Percentiles rank a stretch among this genome's conserved stretches.
These are phyloP conservation scores for Chamaecyparis obtusa DNA, from an alignment of 75 land plant species.

Conservation along the genomic window DNA sequence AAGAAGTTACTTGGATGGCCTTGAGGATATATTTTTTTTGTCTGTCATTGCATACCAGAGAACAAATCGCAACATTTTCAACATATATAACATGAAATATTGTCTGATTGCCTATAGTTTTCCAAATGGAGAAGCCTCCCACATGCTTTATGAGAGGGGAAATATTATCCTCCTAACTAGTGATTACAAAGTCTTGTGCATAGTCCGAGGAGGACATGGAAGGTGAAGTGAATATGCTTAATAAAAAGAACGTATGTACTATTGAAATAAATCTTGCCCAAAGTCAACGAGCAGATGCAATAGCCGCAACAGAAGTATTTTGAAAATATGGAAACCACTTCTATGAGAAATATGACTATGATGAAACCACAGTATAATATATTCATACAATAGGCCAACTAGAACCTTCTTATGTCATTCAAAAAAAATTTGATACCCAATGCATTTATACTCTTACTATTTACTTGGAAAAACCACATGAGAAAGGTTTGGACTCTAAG, in stretches of 20 bases:
- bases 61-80: slow-evolving; percentile 60
- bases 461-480: slow-evolving; percentile 94
- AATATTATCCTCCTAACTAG: slow-evolving; percentile 69
- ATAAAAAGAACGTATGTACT: slow-evolving; percentile 87
- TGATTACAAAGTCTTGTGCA: slow-evolving; percentile 69
- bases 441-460: slow-evolving; percentile 87
- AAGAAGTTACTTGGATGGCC: slow-evolving; percentile 90
- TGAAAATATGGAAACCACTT: slow-evolving; percentile 96
- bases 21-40: slow-evolving; percentile 87
- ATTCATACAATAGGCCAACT: slow-evolving; percentile 93
- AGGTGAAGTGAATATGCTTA: slow-evolving; percentile 95
- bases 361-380: slow-evolving; percentile 94
- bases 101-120: slow-evolving; percentile 88
- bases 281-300: slow-evolving; percentile 95
- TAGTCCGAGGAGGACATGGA: slow-evolving; percentile 97
- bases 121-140: slow-evolving; percentile 72
- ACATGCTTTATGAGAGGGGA: slow-evolving; percentile 96
- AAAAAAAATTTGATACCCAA: slow-evolving; percentile 97
- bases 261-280: slow-evolving; percentile 97
- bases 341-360: slow-evolving; percentile 88
- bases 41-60: slow-evolving; percentile 76
- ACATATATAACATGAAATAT: slow-evolving; percentile 90
- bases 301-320: slow-evolving; percentile 91
- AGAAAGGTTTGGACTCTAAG: slow-evolving; percentile 90
- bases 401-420: slow-evolving; percentile 97